phyloP scores from a whole-genome alignment of 306 rosid genomes.

The Castanopsis chinensis region DNA sequence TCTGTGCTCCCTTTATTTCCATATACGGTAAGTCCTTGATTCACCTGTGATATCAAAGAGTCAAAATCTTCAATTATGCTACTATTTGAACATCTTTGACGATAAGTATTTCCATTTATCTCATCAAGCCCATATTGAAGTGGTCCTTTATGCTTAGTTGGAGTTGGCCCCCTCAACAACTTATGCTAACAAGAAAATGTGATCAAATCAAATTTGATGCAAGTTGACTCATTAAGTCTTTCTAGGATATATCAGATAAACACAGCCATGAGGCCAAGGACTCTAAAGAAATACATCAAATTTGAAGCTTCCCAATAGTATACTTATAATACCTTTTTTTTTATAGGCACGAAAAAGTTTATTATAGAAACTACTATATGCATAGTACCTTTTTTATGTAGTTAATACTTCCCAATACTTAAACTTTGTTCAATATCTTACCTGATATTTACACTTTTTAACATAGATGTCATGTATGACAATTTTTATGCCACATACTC shows the following conservation, averaged over 20 bases:
- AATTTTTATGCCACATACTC: background rate
- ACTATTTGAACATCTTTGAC: background rate
- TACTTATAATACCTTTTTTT: background rate
- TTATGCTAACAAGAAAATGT: background rate
- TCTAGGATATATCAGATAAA: background rate
- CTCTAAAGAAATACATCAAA: background rate
- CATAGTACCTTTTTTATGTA: background rate
- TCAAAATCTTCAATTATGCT: constrained; percentile 1
- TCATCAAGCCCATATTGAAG: background rate
- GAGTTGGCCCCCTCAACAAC: constrained; percentile 9
- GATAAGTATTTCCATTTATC: background rate
- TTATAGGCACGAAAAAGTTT: too few relatives aligned
- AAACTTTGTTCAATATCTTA: background rate
- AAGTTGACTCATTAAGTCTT: constrained; percentile 1
- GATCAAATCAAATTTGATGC: background rate
- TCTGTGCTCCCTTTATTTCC: constrained; percentile 98
- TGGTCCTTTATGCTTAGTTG: background rate
- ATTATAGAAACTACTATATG: too few relatives aligned
- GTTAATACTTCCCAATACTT: background rate
- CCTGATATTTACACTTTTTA: background rate
- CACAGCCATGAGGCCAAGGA: background rate
- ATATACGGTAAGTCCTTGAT: constrained; percentile 87
- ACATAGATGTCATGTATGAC: background rate
- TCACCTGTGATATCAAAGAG: constrained; percentile 52
- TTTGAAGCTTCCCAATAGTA: background rate